Evolutionary conservation across 2,329 filamentous ascomycete genomes (phyloP), one percentile per base, ranked within the genome.

Genomic region (Shiraia sp.): DNA sequence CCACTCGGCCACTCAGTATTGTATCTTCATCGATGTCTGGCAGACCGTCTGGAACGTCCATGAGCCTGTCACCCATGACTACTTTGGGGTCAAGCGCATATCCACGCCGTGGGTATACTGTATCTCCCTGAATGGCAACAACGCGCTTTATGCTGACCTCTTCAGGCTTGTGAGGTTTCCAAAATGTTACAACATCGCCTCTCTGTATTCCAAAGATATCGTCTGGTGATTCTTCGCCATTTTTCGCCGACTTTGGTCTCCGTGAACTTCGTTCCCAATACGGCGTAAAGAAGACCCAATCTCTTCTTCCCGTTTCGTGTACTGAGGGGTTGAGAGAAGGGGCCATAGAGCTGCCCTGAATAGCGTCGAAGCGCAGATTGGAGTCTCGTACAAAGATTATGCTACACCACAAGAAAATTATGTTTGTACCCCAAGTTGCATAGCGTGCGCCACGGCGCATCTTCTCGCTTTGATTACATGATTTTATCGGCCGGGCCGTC

Each of bases 121-220:
- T 75, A 63, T 97, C 92, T 8, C 91, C 90, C 37, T 86, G 85
- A 3, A 96, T 61, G 0, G 81, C 93, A 17, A 96, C 77, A 9
- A 99, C 79, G 28, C 93, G 79, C 74, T 99, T 99, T 24, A 96
- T 81, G 0, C 82, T 82, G 29, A 85, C 74, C 15, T 79, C 75
- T 22, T 88, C 82, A 0, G 90, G 87, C 46, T 86, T 79, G 10
- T 78, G 72, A 1, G 91, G 90, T 27, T 70, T 67, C 59, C 63
- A 68, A 46, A 77, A 74, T 19, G 66, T 67, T 0, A 78, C 68
- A 0, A 77, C 47, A 42, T 77, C 75, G 16, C 75, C 75, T 30
- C 73, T 55, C 36, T 65, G 40, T 1, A 77, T 42, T 10, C 64
- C 43, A 4, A 43, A 40, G 8, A 17, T 32, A 10, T 40, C 26